Conservation (phyloP, 1,284 basidiomycete genomes). For the Rugosomyces carneus region DNA sequence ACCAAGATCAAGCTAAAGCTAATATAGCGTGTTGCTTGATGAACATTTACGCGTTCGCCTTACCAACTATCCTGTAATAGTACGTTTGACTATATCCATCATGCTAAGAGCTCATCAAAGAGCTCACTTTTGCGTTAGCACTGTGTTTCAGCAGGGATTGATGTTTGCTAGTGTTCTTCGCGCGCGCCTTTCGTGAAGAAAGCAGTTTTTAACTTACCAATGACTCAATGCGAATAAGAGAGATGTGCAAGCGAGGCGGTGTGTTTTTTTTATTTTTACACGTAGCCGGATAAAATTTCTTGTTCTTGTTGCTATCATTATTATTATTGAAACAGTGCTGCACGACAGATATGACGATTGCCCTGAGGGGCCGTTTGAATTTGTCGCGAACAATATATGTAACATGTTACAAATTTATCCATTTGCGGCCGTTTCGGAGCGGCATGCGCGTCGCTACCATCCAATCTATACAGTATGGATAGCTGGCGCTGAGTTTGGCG, state of each 20-base stretch:
- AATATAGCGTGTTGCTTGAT: constrained; percentile 13
- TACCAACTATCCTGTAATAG: constrained; percentile 4
- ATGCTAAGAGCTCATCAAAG: constrained; percentile 11
- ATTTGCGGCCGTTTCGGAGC: constrained; percentile 2
- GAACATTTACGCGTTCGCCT: constrained; percentile 12
- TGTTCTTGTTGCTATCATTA: too few relatives aligned
- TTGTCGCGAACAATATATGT: constrained; percentile 2
- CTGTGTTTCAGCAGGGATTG: too few relatives aligned
- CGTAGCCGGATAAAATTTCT: too few relatives aligned
- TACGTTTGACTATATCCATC: neutral
- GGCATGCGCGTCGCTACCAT: neutral
- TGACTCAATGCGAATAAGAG: too few relatives aligned
- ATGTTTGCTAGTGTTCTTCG: too few relatives aligned
- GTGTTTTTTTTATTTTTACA: constrained; percentile 13
- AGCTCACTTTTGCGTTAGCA: constrained; percentile 14
- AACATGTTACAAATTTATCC: constrained; percentile 4
- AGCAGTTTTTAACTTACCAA: too few relatives aligned
- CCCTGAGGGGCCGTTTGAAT: constrained; percentile 1
- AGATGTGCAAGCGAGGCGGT: constrained; percentile 11
- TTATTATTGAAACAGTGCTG: too few relatives aligned
- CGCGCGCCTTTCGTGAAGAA: too few relatives aligned
- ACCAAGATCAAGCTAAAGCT: constrained; percentile 14
- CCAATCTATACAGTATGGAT: constrained; percentile 4
- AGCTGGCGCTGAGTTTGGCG: neutral
- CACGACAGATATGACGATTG: neutral